phyloP scores from a whole-genome alignment of 805 yeast species.

The Candida bentonensis region DNA sequence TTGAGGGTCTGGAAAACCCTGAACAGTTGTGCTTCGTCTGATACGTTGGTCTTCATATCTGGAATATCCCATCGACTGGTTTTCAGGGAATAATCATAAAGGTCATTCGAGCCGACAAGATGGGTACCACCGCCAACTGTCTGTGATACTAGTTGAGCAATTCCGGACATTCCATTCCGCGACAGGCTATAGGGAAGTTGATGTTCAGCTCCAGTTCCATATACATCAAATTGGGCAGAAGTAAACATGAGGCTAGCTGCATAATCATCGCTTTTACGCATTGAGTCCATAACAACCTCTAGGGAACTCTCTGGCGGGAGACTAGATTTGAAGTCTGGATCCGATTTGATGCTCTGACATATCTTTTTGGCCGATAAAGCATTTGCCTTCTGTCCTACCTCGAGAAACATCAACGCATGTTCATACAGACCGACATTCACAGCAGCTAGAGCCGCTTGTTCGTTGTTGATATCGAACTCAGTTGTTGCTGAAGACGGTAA shows the following conservation, averaged over 20 bases:
- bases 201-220: neutral
- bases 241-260: neutral
- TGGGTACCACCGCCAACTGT: neutral
- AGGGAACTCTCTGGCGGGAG: neutral
- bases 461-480: neutral
- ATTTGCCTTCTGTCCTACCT: neutral
- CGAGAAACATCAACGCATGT: neutral
- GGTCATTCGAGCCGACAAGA: neutral
- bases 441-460: neutral
- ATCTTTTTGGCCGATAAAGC: neutral
- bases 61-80: neutral
- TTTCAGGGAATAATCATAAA: neutral
- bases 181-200: neutral
- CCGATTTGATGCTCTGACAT: neutral
- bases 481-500: neutral
- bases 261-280: neutral
- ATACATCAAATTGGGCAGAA: neutral
- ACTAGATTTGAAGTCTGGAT: neutral
- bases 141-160: neutral
- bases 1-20: neutral
- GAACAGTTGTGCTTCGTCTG: neutral
- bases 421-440: neutral
- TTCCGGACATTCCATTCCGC: neutral
- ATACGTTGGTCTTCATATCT: neutral
- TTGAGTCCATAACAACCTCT: neutral